These are phyloP conservation scores for Leptomonas seymouri DNA, from an alignment of 208 protist genomes.

Conservation along the genomic window DNA sequence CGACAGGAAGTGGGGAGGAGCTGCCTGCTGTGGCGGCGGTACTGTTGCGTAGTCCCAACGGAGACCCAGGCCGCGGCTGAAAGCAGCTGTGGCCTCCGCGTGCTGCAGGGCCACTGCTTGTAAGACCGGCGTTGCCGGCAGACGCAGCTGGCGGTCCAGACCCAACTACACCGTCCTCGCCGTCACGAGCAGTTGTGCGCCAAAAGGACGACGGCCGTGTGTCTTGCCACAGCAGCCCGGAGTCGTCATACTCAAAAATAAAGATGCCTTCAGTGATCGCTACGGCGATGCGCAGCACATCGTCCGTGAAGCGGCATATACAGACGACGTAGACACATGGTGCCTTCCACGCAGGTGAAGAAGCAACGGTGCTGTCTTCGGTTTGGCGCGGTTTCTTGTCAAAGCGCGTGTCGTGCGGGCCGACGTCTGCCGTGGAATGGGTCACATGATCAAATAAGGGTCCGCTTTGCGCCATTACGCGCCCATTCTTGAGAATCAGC, in stretches of 20 bases:
- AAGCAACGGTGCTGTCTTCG: not conserved
- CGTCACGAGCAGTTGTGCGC: constrained; percentile 14
- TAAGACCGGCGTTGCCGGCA: not conserved
- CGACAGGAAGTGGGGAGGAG: not conserved
- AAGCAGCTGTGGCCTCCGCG: constrained; percentile 7
- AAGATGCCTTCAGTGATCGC: constrained; percentile 43
- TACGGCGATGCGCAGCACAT: constrained; percentile 51
- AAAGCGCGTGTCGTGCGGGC: not conserved
- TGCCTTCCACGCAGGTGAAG: not conserved
- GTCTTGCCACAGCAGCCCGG: constrained; percentile 40
- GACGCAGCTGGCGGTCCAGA: not conserved
- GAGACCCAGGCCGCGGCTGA: not conserved
- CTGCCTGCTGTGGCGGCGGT: not conserved
- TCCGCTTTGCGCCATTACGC: constrained; percentile 44
- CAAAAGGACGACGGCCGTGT: constrained; percentile 16
- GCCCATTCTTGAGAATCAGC: constrained; percentile 61
- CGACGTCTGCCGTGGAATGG: not conserved
- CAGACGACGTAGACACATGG: constrained; percentile 37
- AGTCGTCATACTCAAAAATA: constrained; percentile 55
- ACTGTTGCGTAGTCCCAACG: not conserved
- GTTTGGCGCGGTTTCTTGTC: not conserved
- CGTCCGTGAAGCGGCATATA: constrained; percentile 48
- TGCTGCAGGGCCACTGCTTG: not conserved
- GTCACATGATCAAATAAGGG: constrained; percentile 18
- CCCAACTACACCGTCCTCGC: not conserved